Percentiles rank a stretch among this genome's conserved stretches.
These are phyloP conservation scores for Hebeloma cylindrosporum DNA, from an alignment of 768 basidiomycete species.

Conservation along the genomic window DNA sequence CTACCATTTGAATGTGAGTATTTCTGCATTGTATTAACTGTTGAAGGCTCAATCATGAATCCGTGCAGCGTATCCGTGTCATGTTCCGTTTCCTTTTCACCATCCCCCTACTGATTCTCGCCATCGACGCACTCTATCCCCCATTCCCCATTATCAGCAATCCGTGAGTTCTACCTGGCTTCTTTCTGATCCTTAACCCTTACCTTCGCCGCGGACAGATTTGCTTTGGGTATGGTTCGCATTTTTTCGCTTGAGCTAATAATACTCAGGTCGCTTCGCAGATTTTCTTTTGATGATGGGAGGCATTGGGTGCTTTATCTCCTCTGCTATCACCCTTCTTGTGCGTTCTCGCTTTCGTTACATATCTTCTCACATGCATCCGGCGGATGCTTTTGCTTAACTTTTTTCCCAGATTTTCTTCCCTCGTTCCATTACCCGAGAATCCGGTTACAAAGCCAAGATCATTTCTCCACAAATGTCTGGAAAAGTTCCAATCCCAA, in stretches of 20 bases:
- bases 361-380: neutral
- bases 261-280: slow-evolving; percentile 27
- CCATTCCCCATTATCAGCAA: slow-evolving; percentile 50
- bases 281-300: slow-evolving; percentile 74
- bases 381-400: neutral
- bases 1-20: slow-evolving; percentile 73
- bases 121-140: slow-evolving; percentile 58
- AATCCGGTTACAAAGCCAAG: slow-evolving; percentile 60
- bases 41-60: slow-evolving; percentile 5
- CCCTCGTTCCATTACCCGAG: slow-evolving; percentile 67
- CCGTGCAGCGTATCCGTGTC: slow-evolving; percentile 60
- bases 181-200: neutral
- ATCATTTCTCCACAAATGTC: slow-evolving; percentile 25
- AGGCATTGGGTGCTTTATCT: slow-evolving; percentile 74
- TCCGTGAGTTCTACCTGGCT: slow-evolving; percentile 45
- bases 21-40: neutral
- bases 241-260: slow-evolving; percentile 1
- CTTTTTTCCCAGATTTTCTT: slow-evolving; percentile 60
- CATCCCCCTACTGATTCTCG: slow-evolving; percentile 65
- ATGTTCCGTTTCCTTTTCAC: slow-evolving; percentile 76
- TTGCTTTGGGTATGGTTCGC: slow-evolving; percentile 54
- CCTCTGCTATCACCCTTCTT: slow-evolving; percentile 77
- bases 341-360: slow-evolving; percentile 40
- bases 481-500: slow-evolving; percentile 29
- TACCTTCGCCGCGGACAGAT: slow-evolving; percentile 37